These are phyloP conservation scores for Calonectria crousiana DNA, from an alignment of 2,329 filamentous ascomycete species.

Conservation along the genomic window DNA sequence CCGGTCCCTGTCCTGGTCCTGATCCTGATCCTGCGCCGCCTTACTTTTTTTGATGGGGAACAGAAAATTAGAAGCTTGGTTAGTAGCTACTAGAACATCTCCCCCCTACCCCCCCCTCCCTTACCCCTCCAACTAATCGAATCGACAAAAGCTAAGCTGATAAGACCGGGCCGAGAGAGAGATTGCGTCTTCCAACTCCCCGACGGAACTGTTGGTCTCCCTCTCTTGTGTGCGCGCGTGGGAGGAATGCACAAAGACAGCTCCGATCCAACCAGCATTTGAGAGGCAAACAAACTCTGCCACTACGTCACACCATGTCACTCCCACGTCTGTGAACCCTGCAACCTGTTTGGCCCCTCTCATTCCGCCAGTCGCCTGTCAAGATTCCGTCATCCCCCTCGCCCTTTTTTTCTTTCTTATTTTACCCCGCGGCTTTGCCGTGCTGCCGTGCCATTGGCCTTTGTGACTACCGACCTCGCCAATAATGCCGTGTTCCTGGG, in stretches of 20 bases:
- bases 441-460: background rate
- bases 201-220: background rate
- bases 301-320: conserved; percentile 21
- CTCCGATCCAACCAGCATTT: background rate
- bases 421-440: conserved; percentile 22
- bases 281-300: background rate
- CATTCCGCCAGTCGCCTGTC: conserved; percentile 4
- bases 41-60: conserved; percentile 7
- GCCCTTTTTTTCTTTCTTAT: background rate
- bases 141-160: conserved; percentile 2
- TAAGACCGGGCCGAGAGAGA: conserved; percentile 7
- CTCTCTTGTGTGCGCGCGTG: background rate
- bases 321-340: conserved; percentile 1
- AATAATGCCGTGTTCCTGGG: background rate
- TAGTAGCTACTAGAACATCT: background rate
- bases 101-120: background rate
- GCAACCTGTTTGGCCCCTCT: background rate
- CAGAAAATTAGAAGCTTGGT: background rate
- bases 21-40: conserved; percentile 7
- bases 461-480: conserved; percentile 1
- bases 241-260: background rate
- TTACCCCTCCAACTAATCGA: background rate
- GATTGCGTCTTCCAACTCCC: background rate
- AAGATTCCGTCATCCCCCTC: conserved; percentile 5
- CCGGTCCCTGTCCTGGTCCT: background rate